Percentiles rank a stretch among this genome's conserved stretches.
phyloP scores from a whole-genome alignment of 2,329 filamentous ascomycete genomes.

The Talaromyces piceae region DNA sequence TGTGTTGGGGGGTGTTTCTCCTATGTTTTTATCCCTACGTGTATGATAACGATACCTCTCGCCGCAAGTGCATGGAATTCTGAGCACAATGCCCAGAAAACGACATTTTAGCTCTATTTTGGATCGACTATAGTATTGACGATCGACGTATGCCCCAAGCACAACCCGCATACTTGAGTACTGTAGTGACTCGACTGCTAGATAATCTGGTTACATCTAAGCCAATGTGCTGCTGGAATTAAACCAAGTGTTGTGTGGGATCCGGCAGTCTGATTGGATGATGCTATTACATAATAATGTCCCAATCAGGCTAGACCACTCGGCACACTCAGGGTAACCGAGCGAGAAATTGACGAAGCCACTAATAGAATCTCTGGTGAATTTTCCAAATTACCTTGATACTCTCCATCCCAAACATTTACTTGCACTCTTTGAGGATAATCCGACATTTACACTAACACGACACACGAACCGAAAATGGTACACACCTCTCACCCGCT shows the following conservation, averaged over 20 bases:
- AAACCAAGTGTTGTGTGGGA: neutral
- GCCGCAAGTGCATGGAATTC: conserved; percentile 6
- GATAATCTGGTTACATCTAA: too few relatives aligned
- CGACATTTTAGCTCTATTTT: too few relatives aligned
- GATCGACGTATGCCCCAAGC: too few relatives aligned
- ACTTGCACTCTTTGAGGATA: conserved; percentile 45
- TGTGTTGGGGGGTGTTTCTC: conserved; percentile 24
- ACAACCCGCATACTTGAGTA: too few relatives aligned
- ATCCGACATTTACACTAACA: conserved; percentile 43
- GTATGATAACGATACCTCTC: conserved; percentile 39
- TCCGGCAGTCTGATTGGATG: neutral
- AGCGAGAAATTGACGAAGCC: neutral
- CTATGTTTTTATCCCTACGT: conserved; percentile 24
- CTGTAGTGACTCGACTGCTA: neutral
- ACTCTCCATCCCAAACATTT: neutral
- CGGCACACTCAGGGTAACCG: conserved; percentile 10
- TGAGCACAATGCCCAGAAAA: too few relatives aligned
- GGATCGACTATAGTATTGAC: too few relatives aligned
- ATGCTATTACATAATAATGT: conserved; percentile 3
- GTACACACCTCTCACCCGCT: conserved; percentile 24
- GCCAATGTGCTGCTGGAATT: too few relatives aligned
- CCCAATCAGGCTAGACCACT: conserved; percentile 7
- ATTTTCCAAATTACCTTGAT: neutral
- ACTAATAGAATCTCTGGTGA: neutral
- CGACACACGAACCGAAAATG: conserved; percentile 37